These are phyloP conservation scores for Cytidiella melzeri DNA, from an alignment of 768 basidiomycete species.

Conservation along the genomic window DNA sequence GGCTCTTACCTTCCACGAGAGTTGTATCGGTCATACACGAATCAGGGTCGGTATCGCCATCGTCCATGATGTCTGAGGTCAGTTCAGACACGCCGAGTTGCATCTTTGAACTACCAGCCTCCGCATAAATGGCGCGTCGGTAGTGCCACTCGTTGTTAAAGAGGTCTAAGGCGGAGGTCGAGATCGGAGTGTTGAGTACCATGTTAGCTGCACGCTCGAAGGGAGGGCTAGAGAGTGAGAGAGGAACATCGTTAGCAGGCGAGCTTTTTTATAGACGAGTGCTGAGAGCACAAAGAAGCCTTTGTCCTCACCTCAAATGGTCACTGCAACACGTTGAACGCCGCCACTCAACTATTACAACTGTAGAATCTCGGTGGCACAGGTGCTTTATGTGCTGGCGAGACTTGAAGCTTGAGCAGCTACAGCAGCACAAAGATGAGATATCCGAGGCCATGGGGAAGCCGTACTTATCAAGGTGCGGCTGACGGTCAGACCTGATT, in stretches of 20 bases:
- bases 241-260: neutral
- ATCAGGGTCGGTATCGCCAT: neutral
- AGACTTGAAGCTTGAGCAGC: neutral
- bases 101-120: neutral
- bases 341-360: neutral
- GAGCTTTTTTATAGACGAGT: neutral
- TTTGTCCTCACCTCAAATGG: neutral
- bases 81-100: neutral
- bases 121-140: neutral
- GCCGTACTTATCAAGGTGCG: neutral
- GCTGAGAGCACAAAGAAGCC: neutral
- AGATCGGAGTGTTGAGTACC: neutral
- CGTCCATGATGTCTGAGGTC: neutral
- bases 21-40: neutral
- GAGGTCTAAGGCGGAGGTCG: too few relatives aligned
- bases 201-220: neutral
- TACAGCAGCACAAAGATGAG: neutral
- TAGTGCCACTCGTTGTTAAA: neutral
- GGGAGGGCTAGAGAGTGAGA: neutral
- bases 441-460: neutral
- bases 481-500: neutral
- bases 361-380: neutral
- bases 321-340: neutral
- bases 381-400: neutral
- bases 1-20: neutral